Evolutionary conservation across 2,329 filamentous ascomycete species (phyloP).

Genomic region (Kalmusia sp.): DNA sequence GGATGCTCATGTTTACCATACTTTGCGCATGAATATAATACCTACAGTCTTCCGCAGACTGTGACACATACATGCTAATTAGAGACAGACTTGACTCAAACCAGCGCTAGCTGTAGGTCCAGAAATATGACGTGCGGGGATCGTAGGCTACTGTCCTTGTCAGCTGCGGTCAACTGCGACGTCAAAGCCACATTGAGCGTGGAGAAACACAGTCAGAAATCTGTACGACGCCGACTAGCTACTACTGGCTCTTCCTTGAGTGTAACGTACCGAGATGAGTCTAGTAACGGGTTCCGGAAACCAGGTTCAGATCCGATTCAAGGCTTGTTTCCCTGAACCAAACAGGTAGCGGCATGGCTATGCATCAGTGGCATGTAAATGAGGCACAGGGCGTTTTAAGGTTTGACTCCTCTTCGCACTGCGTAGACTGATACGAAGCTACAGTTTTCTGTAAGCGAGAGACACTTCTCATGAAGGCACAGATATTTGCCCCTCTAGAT

Average conservation of each 20-base stretch:
- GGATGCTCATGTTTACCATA: too few relatives aligned
- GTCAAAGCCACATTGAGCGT: conserved; percentile 21
- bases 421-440: too few relatives aligned
- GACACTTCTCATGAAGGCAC: too few relatives aligned
- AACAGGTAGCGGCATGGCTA: conserved; percentile 18
- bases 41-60: too few relatives aligned
- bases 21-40: too few relatives aligned
- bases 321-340: conserved; percentile 25
- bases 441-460: too few relatives aligned
- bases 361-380: conserved; percentile 18
- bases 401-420: too few relatives aligned
- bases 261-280: conserved; percentile 15
- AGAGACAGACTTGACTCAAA: neutral
- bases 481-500: too few relatives aligned
- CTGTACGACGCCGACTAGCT: conserved; percentile 13
- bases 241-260: conserved; percentile 20
- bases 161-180: conserved; percentile 24
- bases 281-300: conserved; percentile 22
- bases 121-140: too few relatives aligned
- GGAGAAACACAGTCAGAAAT: conserved; percentile 5
- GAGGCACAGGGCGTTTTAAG: too few relatives aligned
- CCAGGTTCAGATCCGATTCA: conserved; percentile 23
- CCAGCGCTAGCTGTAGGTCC: too few relatives aligned
- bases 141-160: conserved; percentile 18
- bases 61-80: too few relatives aligned